phyloP scores from a whole-genome alignment of 2,329 filamentous ascomycete species.

The Diplodia sapinea region DNA sequence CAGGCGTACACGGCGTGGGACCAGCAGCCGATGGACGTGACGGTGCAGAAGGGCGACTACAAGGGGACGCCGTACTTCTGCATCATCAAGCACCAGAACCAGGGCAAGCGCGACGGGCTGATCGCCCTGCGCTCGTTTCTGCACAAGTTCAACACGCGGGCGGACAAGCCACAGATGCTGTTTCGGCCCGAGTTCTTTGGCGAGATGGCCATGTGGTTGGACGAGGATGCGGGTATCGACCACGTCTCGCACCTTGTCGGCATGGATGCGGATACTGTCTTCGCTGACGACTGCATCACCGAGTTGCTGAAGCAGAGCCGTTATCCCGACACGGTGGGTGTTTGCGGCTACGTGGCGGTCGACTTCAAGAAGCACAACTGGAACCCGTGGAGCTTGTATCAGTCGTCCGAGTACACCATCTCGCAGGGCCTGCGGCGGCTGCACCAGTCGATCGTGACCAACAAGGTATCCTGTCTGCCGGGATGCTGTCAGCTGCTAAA shows the following conservation, averaged over 20 bases:
- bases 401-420: slow-evolving; percentile 54
- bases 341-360: slow-evolving; percentile 58
- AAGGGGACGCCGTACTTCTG: slow-evolving; percentile 56
- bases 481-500: slow-evolving; percentile 59
- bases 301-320: slow-evolving; percentile 53
- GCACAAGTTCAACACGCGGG: slow-evolving; percentile 56
- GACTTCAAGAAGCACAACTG: slow-evolving; percentile 53
- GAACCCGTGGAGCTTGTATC: slow-evolving; percentile 51
- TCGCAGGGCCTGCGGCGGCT: slow-evolving; percentile 49
- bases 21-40: slow-evolving; percentile 42
- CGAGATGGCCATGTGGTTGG: slow-evolving; percentile 32
- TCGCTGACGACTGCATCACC: slow-evolving; percentile 54
- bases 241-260: slow-evolving; percentile 32
- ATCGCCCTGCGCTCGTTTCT: slow-evolving; percentile 58
- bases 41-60: slow-evolving; percentile 52
- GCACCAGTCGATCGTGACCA: slow-evolving; percentile 57
- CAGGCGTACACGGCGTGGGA: slow-evolving; percentile 53
- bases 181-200: slow-evolving; percentile 33
- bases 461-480: slow-evolving; percentile 58
- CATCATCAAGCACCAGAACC: slow-evolving; percentile 58
- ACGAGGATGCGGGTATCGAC: slow-evolving; percentile 32
- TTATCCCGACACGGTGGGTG: slow-evolving; percentile 52
- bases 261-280: slow-evolving; percentile 51
- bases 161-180: slow-evolving; percentile 38
- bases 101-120: slow-evolving; percentile 58